Percentiles rank a stretch among this genome's conserved stretches.
phyloP scores from a whole-genome alignment of 306 rosid genomes.

The Acacia confusa region DNA sequence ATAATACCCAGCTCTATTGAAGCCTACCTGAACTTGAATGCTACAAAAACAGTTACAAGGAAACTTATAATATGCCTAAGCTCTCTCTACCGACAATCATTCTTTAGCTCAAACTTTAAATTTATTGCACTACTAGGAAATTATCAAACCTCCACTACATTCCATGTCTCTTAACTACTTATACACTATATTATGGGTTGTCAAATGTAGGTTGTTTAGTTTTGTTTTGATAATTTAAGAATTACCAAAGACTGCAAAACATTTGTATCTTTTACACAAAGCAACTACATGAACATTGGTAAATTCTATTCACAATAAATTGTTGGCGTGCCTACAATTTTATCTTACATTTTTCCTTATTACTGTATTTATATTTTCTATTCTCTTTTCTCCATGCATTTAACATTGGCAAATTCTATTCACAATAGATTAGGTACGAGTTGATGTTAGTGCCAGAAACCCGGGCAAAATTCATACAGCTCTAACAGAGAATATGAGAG shows the following conservation, averaged over 20 bases:
- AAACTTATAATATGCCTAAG: not conserved
- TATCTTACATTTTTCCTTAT: conserved; percentile 2
- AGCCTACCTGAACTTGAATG: not conserved
- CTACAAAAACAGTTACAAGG: not conserved
- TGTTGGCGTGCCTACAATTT: no score
- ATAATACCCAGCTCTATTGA: not conserved
- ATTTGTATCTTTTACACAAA: not conserved
- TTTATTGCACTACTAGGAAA: not conserved
- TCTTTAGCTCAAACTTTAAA: not conserved
- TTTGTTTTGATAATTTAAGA: not conserved
- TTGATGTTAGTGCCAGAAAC: no score
- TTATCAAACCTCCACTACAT: not conserved
- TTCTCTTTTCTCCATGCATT: not conserved
- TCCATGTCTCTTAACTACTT: not conserved
- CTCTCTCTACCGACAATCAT: not conserved
- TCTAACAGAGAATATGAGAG: conserved; percentile 85
- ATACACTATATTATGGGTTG: not conserved
- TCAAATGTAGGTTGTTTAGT: no score
- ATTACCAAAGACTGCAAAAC: not conserved
- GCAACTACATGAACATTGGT: not conserved
- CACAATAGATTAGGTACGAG: conserved; percentile 67
- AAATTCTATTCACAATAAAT: no score
- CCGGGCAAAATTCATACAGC: conserved; percentile 98
- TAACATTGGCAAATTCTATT: conserved; percentile 10
- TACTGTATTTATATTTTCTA: not conserved